Evolutionary conservation across 257 asterid species (phyloP).

Genomic region (Petunia axillaris): DNA sequence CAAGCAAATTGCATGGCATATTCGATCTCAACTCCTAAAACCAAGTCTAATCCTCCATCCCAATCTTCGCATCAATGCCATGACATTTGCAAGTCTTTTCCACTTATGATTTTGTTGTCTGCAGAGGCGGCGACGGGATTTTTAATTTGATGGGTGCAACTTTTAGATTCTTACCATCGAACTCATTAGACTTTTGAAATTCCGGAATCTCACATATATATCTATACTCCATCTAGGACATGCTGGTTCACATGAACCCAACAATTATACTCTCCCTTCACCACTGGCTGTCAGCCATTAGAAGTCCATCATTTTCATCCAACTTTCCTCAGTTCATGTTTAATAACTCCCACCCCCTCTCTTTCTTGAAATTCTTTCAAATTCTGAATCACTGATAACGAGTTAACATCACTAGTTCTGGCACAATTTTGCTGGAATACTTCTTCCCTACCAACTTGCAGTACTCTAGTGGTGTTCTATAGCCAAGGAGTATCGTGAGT

Average conservation of each 20-base stretch:
- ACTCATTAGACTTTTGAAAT: too few species aligned
- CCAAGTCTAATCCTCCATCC: constrained; percentile 7
- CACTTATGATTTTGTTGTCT: not conserved
- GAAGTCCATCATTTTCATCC: not conserved
- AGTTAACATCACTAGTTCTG: not conserved
- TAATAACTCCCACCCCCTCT: not conserved
- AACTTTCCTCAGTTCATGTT: not conserved
- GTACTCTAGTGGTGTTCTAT: not conserved
- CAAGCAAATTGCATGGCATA: not conserved
- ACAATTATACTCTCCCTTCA: too few species aligned
- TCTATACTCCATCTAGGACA: too few species aligned
- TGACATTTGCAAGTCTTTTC: not conserved
- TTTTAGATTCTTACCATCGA: too few species aligned
- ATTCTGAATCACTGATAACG: not conserved
- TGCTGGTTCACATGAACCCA: too few species aligned
- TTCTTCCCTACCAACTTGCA: not conserved
- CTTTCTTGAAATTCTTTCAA: not conserved
- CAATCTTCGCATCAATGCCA: not conserved
- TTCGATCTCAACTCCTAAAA: not conserved
- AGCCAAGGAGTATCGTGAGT: not conserved
- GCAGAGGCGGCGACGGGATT: too few species aligned
- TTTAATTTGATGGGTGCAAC: too few species aligned
- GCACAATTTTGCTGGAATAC: not conserved
- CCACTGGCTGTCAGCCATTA: not conserved
- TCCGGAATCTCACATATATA: too few species aligned